Conservation (phyloP, 352 stramenopile species). For the Labyrinthula sp. region DNA sequence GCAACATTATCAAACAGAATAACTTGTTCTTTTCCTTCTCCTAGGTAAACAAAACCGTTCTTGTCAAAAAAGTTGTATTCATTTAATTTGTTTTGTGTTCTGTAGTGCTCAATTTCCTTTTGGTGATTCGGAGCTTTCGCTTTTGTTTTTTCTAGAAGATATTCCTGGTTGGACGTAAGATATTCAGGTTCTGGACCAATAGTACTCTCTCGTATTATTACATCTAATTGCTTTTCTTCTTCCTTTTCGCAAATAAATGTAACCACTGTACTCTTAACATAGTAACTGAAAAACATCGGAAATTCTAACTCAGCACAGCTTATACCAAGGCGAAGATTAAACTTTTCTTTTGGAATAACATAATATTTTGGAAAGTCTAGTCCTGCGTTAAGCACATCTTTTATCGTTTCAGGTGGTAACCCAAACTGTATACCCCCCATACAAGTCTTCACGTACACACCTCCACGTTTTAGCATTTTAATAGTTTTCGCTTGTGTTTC, state of each 20-base stretch:
- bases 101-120: slow-evolving; percentile 20
- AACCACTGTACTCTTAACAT: slow-evolving; percentile 59
- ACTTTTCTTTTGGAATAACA: slow-evolving; percentile 75
- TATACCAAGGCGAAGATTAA: slow-evolving; percentile 72
- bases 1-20: too few species aligned
- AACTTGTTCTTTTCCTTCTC: too few species aligned
- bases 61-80: too few species aligned
- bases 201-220: slow-evolving; percentile 63
- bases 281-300: slow-evolving; percentile 87
- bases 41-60: too few species aligned
- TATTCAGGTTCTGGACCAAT: slow-evolving; percentile 44
- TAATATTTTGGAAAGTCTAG: slow-evolving; percentile 71
- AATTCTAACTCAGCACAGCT: slow-evolving; percentile 96
- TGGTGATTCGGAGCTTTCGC: slow-evolving; percentile 10
- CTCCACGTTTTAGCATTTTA: slow-evolving; percentile 16
- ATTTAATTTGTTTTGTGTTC: slow-evolving; percentile 8
- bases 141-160: too few species aligned
- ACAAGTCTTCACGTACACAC: slow-evolving; percentile 12
- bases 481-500: too few species aligned
- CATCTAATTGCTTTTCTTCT: slow-evolving; percentile 50
- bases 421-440: slow-evolving; percentile 55
- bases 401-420: slow-evolving; percentile 90
- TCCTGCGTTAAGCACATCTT: slow-evolving; percentile 77
- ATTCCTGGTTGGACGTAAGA: slow-evolving; percentile 51
- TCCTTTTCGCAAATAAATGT: slow-evolving; percentile 55